phyloP scores from a whole-genome alignment of 345 rosid species.

The Bruguiera sexangula region DNA sequence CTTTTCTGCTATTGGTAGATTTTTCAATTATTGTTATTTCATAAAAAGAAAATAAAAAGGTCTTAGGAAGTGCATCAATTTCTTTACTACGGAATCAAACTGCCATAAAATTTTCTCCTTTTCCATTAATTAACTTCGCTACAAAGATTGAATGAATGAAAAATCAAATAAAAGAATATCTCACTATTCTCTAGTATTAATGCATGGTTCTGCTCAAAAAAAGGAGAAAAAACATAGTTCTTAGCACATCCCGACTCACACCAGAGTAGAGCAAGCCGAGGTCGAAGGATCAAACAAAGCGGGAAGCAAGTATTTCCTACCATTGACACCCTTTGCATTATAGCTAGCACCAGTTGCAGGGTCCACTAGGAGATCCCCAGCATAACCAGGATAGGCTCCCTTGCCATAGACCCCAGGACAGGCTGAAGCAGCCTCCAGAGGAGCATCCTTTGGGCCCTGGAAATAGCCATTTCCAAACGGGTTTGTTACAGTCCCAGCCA shows the following conservation, averaged over 20 bases:
- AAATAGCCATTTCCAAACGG: constrained; percentile 30
- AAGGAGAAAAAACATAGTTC: too few species aligned
- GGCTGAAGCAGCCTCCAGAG: constrained; percentile 31
- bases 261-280: constrained; percentile 20
- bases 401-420: constrained; percentile 26
- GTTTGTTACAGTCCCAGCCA: constrained; percentile 33
- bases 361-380: constrained; percentile 27
- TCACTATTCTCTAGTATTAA: too few species aligned
- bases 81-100: too few species aligned
- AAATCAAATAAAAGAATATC: too few species aligned
- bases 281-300: constrained; percentile 28
- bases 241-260: not conserved
- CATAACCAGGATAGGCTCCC: constrained; percentile 31
- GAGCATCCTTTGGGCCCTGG: constrained; percentile 34
- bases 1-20: too few species aligned
- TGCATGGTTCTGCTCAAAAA: too few species aligned
- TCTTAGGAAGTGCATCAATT: too few species aligned
- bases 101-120: too few species aligned
- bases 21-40: too few species aligned
- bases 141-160: too few species aligned
- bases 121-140: too few species aligned
- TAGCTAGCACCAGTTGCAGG: constrained; percentile 25
- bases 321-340: constrained; percentile 24
- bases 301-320: constrained; percentile 33
- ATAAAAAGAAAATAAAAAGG: too few species aligned